A percentile compares a stretch with the other conserved stretches of the same genome.
Conservation (phyloP, 495 filamentous ascomycete genomes). For the Tirmania nivea region DNA sequence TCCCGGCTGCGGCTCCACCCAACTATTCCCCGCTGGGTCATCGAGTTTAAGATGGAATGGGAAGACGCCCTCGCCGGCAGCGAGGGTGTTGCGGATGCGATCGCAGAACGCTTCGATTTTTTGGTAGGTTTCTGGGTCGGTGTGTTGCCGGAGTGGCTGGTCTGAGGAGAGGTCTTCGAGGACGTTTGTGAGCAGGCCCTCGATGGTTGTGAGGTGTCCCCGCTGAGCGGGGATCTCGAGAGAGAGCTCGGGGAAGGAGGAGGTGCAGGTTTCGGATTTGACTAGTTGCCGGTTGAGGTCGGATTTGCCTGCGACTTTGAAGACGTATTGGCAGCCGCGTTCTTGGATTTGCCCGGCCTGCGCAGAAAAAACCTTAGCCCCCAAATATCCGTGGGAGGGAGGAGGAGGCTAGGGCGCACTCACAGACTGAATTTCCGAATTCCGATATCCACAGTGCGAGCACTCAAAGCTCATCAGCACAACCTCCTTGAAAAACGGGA, state of each 20-base stretch:
- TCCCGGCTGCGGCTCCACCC: conserved; percentile 66
- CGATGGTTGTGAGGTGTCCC: conserved; percentile 75
- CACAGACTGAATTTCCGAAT: conserved; percentile 67
- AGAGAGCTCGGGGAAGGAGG: conserved; percentile 65
- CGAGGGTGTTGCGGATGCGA: conserved; percentile 40
- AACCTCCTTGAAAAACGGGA: conserved; percentile 91
- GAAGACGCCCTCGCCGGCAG: conserved; percentile 30
- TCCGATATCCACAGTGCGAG: conserved; percentile 63
- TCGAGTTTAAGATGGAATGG: conserved; percentile 77
- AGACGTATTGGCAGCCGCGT: conserved; percentile 56
- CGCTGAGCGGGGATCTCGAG: conserved; percentile 78
- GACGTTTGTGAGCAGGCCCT: conserved; percentile 60
- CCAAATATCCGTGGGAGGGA: neutral
- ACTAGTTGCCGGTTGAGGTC: conserved; percentile 76
- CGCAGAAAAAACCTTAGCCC: neutral
- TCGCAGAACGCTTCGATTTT: conserved; percentile 53
- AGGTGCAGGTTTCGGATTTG: conserved; percentile 65
- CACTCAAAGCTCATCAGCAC: conserved; percentile 94
- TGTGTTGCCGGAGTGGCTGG: conserved; percentile 50
- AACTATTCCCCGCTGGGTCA: conserved; percentile 91
- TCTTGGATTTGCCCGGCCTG: conserved; percentile 68
- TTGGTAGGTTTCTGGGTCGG: conserved; percentile 48
- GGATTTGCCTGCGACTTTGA: conserved; percentile 41
- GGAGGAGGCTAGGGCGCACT: neutral
- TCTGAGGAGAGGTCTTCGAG: conserved; percentile 52